Percentiles rank a stretch among this genome's conserved stretches.
These are phyloP conservation scores for Quercus cerris DNA, from an alignment of 306 rosid genomes.

Conservation along the genomic window DNA sequence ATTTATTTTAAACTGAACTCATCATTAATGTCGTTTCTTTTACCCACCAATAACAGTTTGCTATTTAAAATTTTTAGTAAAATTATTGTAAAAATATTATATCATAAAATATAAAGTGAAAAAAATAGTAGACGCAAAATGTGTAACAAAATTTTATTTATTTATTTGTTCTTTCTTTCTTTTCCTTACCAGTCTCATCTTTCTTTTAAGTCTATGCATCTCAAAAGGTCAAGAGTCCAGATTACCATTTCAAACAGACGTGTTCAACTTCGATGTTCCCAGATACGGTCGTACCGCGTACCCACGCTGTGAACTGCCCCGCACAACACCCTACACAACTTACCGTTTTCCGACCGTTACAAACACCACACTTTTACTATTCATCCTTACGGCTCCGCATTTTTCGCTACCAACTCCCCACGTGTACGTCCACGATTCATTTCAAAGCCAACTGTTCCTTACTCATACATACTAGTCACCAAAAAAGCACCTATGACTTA, in stretches of 20 bases:
- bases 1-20: too few species aligned
- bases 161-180: too few species aligned
- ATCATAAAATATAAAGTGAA: too few species aligned
- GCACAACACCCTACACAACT: not conserved
- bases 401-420: not conserved
- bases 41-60: accelerated
- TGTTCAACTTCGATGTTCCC: not conserved
- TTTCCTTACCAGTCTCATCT: too few species aligned
- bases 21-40: too few species aligned
- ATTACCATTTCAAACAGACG: not conserved
- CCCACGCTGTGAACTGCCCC: not conserved
- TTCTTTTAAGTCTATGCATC: too few species aligned
- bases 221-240: too few species aligned
- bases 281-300: not conserved
- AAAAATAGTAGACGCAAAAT: too few species aligned
- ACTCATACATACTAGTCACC: not conserved
- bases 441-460: not conserved
- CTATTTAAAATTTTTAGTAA: too few species aligned
- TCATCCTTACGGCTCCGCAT: not conserved
- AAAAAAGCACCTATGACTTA: not conserved
- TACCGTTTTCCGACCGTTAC: slow-evolving; percentile 17
- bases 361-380: not conserved
- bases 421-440: not conserved
- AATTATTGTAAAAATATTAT: too few species aligned
- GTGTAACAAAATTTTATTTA: too few species aligned